phyloP scores from a whole-genome alignment of 148 eudicot species.

The Selenicereus undatus region DNA sequence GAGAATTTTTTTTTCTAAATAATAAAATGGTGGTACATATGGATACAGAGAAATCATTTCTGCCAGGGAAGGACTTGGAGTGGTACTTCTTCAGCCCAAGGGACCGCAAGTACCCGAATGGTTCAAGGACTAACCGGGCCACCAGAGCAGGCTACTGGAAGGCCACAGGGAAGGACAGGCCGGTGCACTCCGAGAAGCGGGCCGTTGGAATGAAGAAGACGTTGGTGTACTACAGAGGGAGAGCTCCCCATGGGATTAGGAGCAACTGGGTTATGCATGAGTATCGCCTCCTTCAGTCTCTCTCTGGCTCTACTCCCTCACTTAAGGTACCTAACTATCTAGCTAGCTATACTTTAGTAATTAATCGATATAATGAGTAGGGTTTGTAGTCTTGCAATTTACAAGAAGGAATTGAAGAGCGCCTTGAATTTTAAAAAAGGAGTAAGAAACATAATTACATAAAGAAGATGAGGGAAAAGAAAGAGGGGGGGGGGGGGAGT shows the following conservation, averaged over 20 bases:
- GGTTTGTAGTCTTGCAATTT: neutral
- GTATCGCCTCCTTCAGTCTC: slow-evolving; percentile 41
- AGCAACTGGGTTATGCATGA: slow-evolving; percentile 51
- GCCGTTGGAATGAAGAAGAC: slow-evolving; percentile 48
- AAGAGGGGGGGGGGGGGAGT: slow-evolving; percentile 16
- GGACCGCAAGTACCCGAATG: slow-evolving; percentile 45
- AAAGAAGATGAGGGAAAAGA: slow-evolving; percentile 2
- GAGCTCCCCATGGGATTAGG: slow-evolving; percentile 47
- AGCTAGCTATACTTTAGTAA: too few relatives aligned
- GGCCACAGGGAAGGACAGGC: slow-evolving; percentile 44
- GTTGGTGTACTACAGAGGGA: slow-evolving; percentile 40
- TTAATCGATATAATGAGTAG: neutral
- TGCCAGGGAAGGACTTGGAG: slow-evolving; percentile 47
- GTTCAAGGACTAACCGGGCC: slow-evolving; percentile 47
- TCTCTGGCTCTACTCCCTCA: slow-evolving; percentile 32
- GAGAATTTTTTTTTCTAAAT: too few relatives aligned
- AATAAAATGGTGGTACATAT: neutral
- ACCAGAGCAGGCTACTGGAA: slow-evolving; percentile 45
- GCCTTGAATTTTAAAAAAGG: neutral
- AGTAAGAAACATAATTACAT: neutral
- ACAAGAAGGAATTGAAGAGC: neutral
- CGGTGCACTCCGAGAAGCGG: slow-evolving; percentile 33
- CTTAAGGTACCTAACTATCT: slow-evolving; percentile 27
- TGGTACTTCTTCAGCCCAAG: slow-evolving; percentile 51
- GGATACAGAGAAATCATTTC: slow-evolving; percentile 30